A percentile compares a stretch with the other conserved stretches of the same genome.
Evolutionary conservation across 2,329 filamentous ascomycete genomes (phyloP).

Genomic region (Huntiella bhutanensis): DNA sequence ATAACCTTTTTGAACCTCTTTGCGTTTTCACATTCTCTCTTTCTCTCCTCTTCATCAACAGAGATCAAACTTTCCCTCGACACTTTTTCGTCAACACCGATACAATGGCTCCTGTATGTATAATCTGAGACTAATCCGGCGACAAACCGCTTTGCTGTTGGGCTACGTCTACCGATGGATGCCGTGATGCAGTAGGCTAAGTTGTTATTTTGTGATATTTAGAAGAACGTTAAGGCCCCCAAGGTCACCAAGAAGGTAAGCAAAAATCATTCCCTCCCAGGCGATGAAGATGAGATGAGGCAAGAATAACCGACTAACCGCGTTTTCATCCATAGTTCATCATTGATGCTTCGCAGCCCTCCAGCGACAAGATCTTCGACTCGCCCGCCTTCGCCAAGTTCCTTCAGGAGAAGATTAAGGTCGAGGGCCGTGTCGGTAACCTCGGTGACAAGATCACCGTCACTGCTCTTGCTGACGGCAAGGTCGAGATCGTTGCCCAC

Average conservation of each 20-base stretch:
- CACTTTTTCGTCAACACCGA: constrained; percentile 12
- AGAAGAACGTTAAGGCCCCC: constrained; percentile 42
- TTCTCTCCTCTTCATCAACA: constrained; percentile 1
- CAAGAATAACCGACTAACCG: not conserved
- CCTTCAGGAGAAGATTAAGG: constrained; percentile 99
- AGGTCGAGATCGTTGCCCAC: constrained; percentile 95
- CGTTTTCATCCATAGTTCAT: constrained; percentile 47
- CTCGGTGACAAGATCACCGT: constrained; percentile 85
- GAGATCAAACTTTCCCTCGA: constrained; percentile 11
- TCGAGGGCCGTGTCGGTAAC: constrained; percentile 95
- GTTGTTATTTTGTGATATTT: constrained; percentile 38
- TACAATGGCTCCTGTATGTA: constrained; percentile 88
- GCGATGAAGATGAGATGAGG: constrained; percentile 9
- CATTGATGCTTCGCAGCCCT: constrained; percentile 98
- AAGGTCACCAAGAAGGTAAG: constrained; percentile 76
- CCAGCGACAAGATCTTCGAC: constrained; percentile 99
- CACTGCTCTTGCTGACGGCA: constrained; percentile 81
- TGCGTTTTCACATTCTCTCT: constrained; percentile 24
- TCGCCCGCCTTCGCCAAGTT: constrained; percentile 98
- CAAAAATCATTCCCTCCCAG: not conserved
- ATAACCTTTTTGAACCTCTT: constrained; percentile 46
- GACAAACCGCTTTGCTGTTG: constrained; percentile 77
- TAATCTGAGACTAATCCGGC: constrained; percentile 3
- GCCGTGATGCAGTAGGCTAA: constrained; percentile 90
- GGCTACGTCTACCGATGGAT: constrained; percentile 32